phyloP scores from a whole-genome alignment of 2,329 filamentous ascomycete species.

The Metarhizium sp. region DNA sequence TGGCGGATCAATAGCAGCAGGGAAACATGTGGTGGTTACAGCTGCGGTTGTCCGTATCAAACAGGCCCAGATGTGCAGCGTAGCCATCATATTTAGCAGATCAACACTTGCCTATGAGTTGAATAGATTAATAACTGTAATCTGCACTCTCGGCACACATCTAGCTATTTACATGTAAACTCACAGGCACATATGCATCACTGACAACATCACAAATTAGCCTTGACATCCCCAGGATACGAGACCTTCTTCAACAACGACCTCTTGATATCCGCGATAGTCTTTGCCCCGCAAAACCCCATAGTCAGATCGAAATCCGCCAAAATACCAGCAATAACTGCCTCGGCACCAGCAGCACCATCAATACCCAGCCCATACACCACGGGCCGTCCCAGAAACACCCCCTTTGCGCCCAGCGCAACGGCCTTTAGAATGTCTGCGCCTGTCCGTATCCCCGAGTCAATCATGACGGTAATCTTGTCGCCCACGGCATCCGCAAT shows the following conservation, averaged over 20 bases:
- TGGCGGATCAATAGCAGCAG: background rate
- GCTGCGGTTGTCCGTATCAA: background rate
- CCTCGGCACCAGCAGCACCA: conserved; percentile 42
- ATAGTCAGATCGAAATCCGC: conserved; percentile 42
- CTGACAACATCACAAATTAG: conserved; percentile 15
- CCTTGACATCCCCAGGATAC: conserved; percentile 23
- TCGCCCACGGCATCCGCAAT: conserved; percentile 47
- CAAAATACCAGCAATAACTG: conserved; percentile 33
- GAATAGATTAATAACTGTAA: background rate
- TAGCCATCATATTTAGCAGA: background rate
- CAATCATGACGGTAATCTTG: conserved; percentile 45
- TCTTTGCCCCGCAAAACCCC: conserved; percentile 42
- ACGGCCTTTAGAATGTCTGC: conserved; percentile 31
- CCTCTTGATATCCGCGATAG: conserved; percentile 25
- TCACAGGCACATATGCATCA: background rate
- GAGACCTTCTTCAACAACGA: conserved; percentile 22
- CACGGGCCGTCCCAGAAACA: conserved; percentile 33
- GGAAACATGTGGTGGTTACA: background rate
- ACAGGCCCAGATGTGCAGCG: background rate
- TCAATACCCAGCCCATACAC: conserved; percentile 26
- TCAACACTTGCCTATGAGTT: background rate
- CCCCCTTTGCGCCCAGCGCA: conserved; percentile 29
- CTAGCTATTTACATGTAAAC: background rate
- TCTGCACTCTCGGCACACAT: background rate
- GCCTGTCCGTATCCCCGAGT: conserved; percentile 30